Evolutionary conservation across 75 land plant species (phyloP), one percentile per base, ranked within the genome.

Genomic region (Chamaecyparis obtusa): DNA sequence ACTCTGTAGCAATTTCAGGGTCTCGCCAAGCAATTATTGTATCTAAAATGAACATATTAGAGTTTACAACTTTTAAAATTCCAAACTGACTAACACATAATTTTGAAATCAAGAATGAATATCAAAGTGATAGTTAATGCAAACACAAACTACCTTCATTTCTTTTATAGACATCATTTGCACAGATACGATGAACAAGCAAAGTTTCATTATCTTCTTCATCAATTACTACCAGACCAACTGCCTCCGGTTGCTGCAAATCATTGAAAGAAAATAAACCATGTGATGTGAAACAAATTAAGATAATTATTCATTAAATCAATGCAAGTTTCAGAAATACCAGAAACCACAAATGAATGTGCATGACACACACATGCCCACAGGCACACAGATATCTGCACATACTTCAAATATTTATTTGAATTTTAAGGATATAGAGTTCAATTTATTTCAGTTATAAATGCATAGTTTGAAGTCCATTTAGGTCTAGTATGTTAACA

Each of bases 21-120:
- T 97, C 99, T 85, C 92, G 90, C 99, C 99, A 97, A 9, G 98
- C 95, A 49, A 97, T 96, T 49, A 97, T 96, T 76, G 95, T 96
- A 44, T 96, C 99, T 97, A 90, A 46, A 87, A 75, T 54, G 41
- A 11, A 3, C 30, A 81, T 27, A 44, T 46, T 46, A 46, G 16
- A 81, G 13, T 46, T 78, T 78, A 11, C 2, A 72, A 10, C 19
- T 35, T 24, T n/a, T 51, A 30, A 24, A 24, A 39, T 17, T 46
- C 30, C 9, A 81, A 81, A 46, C 15, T 11, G n/a, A 46, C 64
- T 64, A n/a, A 5, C 51, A 81, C 9, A 9, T 2, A 7, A 86
- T 48, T 11, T 86, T 30, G 16, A 33, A 49, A 4, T 39, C 9
- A 37, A 43, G 49, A 46, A n/a, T 27, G 11, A 11, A 0, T 19